Evolutionary conservation across 108 stramenopile genomes (phyloP), one percentile per base, ranked within the genome.

Genomic region (Skeletonema grethae): DNA sequence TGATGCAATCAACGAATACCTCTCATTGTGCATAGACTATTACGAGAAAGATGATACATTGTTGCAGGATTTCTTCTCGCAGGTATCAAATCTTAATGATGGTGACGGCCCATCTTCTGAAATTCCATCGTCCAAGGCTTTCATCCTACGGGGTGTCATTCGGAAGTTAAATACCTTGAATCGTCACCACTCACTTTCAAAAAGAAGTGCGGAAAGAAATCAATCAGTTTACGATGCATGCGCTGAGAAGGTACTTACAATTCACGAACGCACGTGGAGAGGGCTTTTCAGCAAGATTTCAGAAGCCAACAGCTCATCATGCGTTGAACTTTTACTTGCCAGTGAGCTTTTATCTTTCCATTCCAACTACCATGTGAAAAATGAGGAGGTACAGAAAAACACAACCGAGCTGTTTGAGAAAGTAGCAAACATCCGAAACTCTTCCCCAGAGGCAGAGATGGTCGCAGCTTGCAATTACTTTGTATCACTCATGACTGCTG

Each of bases 11-110:
- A 59, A 67, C 63, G 78, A 73, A 45, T 35, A 63, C 11, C 69
- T 79, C 36, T 35, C 67, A 1, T 32, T 73, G 43, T 79, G 67
- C 55, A 48, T 79, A 9, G 78, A 79, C 58, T 64, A 72, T 36
- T 48, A 73, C 30, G 78, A 72, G 25, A 79, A 46, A 62, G 62
- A 79, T 2, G 38, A 15, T 41, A 63, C 18, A 12, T 10, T 73
- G 35, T 31, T 79, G 45, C 1, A 20, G 7, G 32, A 46, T 7
- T 64, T 73, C 57, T 57, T 63, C 8, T 20, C 48, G 2, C 59
- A 46, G 50, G 9, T 66, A 45, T 50, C 60, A 25, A 38, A 67
- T 15, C 46, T 75, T 41, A 13, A 24, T 0, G 6, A 22, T 1
- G 25, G 25, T 22, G 22, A 53, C 22, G 22, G 2, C 20, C 18